Percentiles rank a stretch among this genome's conserved stretches.
These are phyloP conservation scores for Colletotrichum magnum DNA, from an alignment of 2,329 filamentous ascomycete species.

Conservation along the genomic window DNA sequence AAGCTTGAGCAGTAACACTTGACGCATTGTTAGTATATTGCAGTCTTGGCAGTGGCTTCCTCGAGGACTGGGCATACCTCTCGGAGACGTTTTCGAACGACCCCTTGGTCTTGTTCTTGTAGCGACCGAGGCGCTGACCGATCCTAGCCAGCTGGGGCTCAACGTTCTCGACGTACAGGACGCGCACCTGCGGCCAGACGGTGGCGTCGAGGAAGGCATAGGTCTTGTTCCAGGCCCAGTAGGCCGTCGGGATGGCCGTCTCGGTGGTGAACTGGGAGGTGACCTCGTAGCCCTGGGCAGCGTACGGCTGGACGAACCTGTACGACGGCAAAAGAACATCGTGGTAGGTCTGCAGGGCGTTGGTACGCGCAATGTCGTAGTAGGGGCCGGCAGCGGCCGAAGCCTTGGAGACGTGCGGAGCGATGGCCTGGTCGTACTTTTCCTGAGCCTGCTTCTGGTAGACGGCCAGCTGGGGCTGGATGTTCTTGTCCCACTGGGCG, in stretches of 20 bases:
- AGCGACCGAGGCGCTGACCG: constrained; percentile 86
- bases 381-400: constrained; percentile 76
- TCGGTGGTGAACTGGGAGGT: constrained; percentile 77
- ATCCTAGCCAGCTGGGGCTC: constrained; percentile 96
- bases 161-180: constrained; percentile 90
- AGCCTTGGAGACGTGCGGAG: constrained; percentile 79
- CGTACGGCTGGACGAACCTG: constrained; percentile 80
- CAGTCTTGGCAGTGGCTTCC: not conserved
- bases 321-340: constrained; percentile 83
- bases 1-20: constrained; percentile 47
- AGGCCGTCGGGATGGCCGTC: constrained; percentile 79
- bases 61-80: constrained; percentile 45
- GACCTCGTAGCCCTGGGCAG: constrained; percentile 75
- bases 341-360: constrained; percentile 77
- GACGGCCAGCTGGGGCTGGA: constrained; percentile 81
- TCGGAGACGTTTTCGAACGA: constrained; percentile 51
- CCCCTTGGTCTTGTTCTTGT: constrained; percentile 66
- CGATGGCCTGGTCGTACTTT: constrained; percentile 79
- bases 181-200: constrained; percentile 84
- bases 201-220: constrained; percentile 80
- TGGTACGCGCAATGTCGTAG: constrained; percentile 75
- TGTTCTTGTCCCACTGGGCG: constrained; percentile 82
- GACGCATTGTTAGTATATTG: not conserved
- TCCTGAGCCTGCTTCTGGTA: constrained; percentile 72
- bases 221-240: constrained; percentile 78